Evolutionary conservation across 2,329 filamentous ascomycete species (phyloP).

Genomic region (Colletotrichum eremochloae): DNA sequence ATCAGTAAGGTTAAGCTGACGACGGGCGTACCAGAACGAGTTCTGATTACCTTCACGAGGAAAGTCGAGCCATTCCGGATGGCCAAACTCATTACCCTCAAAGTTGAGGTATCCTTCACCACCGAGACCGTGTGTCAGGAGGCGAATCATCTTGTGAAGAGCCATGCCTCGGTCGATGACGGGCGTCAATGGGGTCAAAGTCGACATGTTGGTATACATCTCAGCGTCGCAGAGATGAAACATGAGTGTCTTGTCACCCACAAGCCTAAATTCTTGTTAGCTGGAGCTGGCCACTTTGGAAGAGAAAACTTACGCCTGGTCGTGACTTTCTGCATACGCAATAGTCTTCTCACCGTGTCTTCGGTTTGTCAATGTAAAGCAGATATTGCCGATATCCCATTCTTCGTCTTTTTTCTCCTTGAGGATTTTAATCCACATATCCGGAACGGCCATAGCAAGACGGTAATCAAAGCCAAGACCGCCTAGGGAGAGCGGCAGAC

Average conservation of each 20-base stretch:
- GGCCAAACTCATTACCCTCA: slow-evolving; percentile 98
- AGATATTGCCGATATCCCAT: slow-evolving; percentile 90
- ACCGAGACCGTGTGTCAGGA: slow-evolving; percentile 90
- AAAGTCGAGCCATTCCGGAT: slow-evolving; percentile 99
- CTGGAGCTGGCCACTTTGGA: neutral
- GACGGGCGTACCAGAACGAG: slow-evolving; percentile 93
- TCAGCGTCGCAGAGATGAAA: slow-evolving; percentile 99
- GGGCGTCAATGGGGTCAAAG: slow-evolving; percentile 83
- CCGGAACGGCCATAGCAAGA: slow-evolving; percentile 96
- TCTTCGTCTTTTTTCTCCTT: slow-evolving; percentile 93
- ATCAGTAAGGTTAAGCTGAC: slow-evolving; percentile 93
- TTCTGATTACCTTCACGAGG: slow-evolving; percentile 93
- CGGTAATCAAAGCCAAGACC: slow-evolving; percentile 98
- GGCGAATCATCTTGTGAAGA: slow-evolving; percentile 96
- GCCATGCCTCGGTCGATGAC: slow-evolving; percentile 92
- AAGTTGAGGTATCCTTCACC: slow-evolving; percentile 99
- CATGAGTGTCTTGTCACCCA: slow-evolving; percentile 96
- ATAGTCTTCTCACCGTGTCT: slow-evolving; percentile 98
- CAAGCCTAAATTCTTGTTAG: slow-evolving; percentile 70
- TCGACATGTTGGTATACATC: slow-evolving; percentile 98
- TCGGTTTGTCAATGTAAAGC: slow-evolving; percentile 90
- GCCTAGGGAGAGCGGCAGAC: slow-evolving; percentile 85
- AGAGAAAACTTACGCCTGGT: slow-evolving; percentile 83
- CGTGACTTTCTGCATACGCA: slow-evolving; percentile 96
- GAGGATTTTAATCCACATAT: slow-evolving; percentile 99